Percentiles rank a stretch among this genome's conserved stretches.
phyloP scores from a whole-genome alignment of 73 alveolate species.

The Paramecium sexaurelia region DNA sequence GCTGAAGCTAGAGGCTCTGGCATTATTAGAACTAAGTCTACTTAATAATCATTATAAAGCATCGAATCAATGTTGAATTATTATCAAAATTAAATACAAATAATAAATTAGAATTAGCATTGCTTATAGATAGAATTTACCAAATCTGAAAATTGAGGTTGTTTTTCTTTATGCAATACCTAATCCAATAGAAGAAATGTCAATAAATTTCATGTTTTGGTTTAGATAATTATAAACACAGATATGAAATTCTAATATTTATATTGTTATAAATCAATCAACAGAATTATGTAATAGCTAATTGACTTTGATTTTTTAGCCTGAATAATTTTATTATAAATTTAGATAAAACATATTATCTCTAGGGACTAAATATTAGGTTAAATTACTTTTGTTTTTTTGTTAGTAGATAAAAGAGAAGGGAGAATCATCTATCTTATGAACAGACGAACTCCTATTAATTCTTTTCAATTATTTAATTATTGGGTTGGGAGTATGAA shows the following conservation, averaged over 20 bases:
- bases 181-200: slow-evolving; percentile 71
- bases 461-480: neutral
- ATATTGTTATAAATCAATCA: neutral
- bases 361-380: neutral
- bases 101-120: no score
- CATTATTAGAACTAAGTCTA: no score
- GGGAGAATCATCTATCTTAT: neutral
- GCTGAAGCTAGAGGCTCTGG: no score
- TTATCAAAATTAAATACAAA: no score
- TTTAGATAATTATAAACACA: slow-evolving; percentile 50
- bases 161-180: no score
- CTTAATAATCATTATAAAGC: no score
- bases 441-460: slow-evolving; percentile 8
- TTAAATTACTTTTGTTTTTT: neutral
- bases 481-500: slow-evolving; percentile 19
- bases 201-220: slow-evolving; percentile 73
- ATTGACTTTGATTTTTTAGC: neutral
- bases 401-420: neutral
- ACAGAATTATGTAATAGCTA: neutral
- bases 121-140: no score
- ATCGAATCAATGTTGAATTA: no score
- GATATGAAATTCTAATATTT: neutral
- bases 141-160: no score
- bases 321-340: slow-evolving; percentile 1
- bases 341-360: slow-evolving; percentile 44